Evolutionary conservation across 495 filamentous ascomycete species (phyloP).

Genomic region (Xylaria intraflava): DNA sequence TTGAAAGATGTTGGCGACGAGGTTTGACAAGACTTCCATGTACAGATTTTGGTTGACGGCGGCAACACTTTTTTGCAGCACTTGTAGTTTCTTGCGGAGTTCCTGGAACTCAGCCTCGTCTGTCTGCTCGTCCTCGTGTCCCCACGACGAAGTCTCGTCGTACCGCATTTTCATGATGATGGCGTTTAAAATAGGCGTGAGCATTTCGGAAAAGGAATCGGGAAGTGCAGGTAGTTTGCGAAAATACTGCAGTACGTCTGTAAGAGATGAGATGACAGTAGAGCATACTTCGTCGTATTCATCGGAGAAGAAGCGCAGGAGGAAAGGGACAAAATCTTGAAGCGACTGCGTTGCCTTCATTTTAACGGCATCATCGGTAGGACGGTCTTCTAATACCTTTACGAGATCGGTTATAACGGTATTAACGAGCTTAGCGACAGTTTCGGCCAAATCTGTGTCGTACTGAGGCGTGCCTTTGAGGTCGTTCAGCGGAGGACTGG

Average conservation of each 20-base stretch:
- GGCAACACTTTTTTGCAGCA: constrained; percentile 84
- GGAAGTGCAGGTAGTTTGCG: constrained; percentile 67
- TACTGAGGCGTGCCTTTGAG: constrained; percentile 74
- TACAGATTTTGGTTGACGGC: constrained; percentile 78
- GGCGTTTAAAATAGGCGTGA: constrained; percentile 80
- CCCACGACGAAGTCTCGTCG: constrained; percentile 91
- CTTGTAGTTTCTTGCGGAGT: constrained; percentile 77
- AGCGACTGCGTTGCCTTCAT: constrained; percentile 66
- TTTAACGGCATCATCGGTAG: constrained; percentile 47
- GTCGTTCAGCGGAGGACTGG: constrained; percentile 69
- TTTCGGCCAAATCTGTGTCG: constrained; percentile 90
- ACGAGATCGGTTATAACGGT: constrained; percentile 79
- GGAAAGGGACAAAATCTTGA: constrained; percentile 71
- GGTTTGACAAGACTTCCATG: constrained; percentile 71
- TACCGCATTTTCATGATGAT: constrained; percentile 94
- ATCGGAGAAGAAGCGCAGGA: constrained; percentile 91
- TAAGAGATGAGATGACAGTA: constrained; percentile 83
- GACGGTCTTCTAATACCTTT: constrained; percentile 55
- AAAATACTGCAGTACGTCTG: constrained; percentile 80
- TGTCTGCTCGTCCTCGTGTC: constrained; percentile 85
- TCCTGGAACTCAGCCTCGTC: constrained; percentile 99
- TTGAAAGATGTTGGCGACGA: constrained; percentile 77
- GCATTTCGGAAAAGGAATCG: constrained; percentile 63
- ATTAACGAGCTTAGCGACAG: constrained; percentile 93
- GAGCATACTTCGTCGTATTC: constrained; percentile 98